Evolutionary conservation across 1,139 yeast genomes (phyloP), one percentile per base, ranked within the genome.

Genomic region (Debaryomyces nepalensis): DNA sequence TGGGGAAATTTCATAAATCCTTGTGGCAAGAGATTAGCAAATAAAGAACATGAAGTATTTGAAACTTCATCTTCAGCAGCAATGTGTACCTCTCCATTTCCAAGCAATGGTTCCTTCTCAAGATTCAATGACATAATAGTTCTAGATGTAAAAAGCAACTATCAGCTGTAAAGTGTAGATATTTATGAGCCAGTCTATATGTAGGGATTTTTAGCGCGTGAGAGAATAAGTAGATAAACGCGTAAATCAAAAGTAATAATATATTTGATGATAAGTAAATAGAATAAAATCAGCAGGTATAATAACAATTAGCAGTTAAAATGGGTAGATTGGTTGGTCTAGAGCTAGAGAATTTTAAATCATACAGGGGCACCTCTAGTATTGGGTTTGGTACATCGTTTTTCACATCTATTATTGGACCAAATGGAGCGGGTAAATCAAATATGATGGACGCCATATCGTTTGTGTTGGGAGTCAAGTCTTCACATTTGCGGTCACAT

Each of bases 361-460:
- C 98, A 3, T 93, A 93, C 59, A 73, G 79, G 45, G 98, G 96
- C 0, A 76, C 78, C 0, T 76, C 89, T 16, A 71, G 76, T 7
- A 81, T 93, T 15, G 96, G 95, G 2, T 86, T 91, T 62, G 98
- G 96, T 1, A 73, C 81, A 5, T 80, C 95, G 1, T 77, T 77
- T 49, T 93, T 95, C 67, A 88, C 96, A 1, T 86, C 96, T 36
- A 88, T 93, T 48, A 87, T 95, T 45, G 99, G 99, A 1, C 98
- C 99, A 11, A 95, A 95, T 74, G 99, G 99, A 12, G 87, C 97
- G 1, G 99, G 99, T 10, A 93, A 93, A 68, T 87, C 96, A 37
- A 93, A 93, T 58, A 85, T 91, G 91, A 91, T 91, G 98, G 98
- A 91, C 62, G 98, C 98, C 34, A 90, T 91, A 12, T 89, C 97